phyloP scores from a whole-genome alignment of 176 grass and related monocot species.

The Carex pumila region DNA sequence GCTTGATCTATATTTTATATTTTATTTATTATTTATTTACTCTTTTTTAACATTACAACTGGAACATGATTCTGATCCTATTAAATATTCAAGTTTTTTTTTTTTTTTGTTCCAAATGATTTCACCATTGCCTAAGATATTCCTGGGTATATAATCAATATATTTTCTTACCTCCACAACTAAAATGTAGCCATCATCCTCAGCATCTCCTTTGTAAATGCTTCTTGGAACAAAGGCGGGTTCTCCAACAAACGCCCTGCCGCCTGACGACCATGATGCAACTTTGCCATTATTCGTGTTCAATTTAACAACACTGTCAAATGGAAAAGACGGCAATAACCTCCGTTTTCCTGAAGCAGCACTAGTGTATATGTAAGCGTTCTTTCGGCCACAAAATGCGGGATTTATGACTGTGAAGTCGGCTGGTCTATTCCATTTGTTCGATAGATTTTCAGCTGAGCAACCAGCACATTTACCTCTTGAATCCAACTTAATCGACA shows the following conservation, averaged over 20 bases:
- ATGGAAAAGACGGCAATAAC: slow-evolving; percentile 74
- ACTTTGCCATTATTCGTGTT: slow-evolving; percentile 27
- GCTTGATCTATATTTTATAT: neutral
- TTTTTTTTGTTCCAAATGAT: too few species aligned
- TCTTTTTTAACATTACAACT: neutral
- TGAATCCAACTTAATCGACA: slow-evolving; percentile 55
- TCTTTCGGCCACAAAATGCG: slow-evolving; percentile 38
- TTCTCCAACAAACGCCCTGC: slow-evolving; percentile 72
- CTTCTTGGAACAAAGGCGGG: slow-evolving; percentile 48
- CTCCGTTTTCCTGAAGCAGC: slow-evolving; percentile 38
- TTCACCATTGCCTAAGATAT: neutral
- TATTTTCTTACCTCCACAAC: slow-evolving; percentile 61
- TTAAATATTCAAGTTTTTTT: neutral
- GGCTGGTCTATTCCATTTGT: slow-evolving; percentile 46
- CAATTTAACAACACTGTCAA: slow-evolving; percentile 71
- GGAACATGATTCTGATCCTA: neutral
- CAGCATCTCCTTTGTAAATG: slow-evolving; percentile 13
- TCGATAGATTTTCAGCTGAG: slow-evolving; percentile 36
- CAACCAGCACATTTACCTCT: slow-evolving; percentile 34
- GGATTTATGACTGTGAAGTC: slow-evolving; percentile 83
- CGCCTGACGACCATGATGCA: slow-evolving; percentile 30
- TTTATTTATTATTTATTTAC: neutral
- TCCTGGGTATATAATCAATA: neutral
- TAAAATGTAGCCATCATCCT: slow-evolving; percentile 81
- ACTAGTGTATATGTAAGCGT: slow-evolving; percentile 54